Percentiles rank a stretch among this genome's conserved stretches.
Evolutionary conservation across 1,139 yeast genomes (phyloP).

Genomic region (Pichia sp.): DNA sequence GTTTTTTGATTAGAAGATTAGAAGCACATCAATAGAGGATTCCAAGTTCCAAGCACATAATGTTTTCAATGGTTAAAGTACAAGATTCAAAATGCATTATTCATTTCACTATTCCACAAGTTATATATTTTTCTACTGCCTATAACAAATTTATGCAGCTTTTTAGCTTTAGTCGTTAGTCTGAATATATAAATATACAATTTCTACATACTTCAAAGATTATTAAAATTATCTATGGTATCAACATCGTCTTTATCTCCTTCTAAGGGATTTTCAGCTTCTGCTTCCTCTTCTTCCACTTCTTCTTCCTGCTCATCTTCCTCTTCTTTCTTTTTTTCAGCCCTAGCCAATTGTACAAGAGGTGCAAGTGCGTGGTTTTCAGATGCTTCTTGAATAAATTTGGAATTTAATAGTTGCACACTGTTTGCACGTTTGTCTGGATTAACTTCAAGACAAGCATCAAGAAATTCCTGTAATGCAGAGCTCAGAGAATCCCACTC

Average conservation of each 20-base stretch:
- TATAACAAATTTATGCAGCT: too few relatives aligned
- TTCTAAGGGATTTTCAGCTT: neutral
- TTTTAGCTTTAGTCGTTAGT: too few relatives aligned
- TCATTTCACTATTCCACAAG: too few relatives aligned
- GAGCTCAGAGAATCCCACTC: conserved; percentile 78
- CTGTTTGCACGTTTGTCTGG: conserved; percentile 82
- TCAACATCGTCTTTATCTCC: neutral
- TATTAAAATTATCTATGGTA: neutral
- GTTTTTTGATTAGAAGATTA: neutral
- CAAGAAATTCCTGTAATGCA: conserved; percentile 61
- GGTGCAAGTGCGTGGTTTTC: conserved; percentile 75
- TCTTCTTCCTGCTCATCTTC: conserved; percentile 30
- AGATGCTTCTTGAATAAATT: conserved; percentile 68
- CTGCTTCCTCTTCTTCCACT: conserved; percentile 3
- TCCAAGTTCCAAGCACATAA: too few relatives aligned
- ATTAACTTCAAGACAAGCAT: conserved; percentile 78
- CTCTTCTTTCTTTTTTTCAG: conserved; percentile 59
- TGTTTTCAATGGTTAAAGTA: too few relatives aligned
- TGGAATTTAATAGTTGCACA: conserved; percentile 61
- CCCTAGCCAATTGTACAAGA: conserved; percentile 76
- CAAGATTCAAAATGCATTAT: too few relatives aligned
- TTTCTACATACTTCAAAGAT: neutral
- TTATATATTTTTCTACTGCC: too few relatives aligned
- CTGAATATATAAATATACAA: neutral
- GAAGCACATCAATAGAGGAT: neutral